Evolutionary conservation across 495 filamentous ascomycete species (phyloP).

Genomic region (Talaromyces trachyspermus): DNA sequence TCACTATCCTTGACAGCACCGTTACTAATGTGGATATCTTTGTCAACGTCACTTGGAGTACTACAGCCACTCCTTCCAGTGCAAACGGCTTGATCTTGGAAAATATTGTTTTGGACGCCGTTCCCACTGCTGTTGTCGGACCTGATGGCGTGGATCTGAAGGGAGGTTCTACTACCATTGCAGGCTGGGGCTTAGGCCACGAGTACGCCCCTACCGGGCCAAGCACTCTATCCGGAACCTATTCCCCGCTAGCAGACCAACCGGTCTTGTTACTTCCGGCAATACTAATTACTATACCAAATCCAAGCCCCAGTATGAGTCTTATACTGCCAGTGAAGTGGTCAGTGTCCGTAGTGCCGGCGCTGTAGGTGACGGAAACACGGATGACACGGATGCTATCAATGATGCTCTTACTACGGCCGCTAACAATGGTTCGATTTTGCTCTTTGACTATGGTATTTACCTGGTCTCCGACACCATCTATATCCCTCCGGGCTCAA

Average conservation of each 20-base stretch:
- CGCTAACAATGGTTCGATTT: constrained; percentile 21
- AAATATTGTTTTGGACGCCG: constrained; percentile 69
- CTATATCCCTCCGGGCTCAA: constrained; percentile 22
- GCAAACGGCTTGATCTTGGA: constrained; percentile 78
- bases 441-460: constrained; percentile 28
- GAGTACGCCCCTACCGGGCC: constrained; percentile 44
- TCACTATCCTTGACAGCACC: constrained; percentile 48
- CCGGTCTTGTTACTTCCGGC: constrained; percentile 24
- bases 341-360: constrained; percentile 47
- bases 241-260: constrained; percentile 29
- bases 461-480: constrained; percentile 28
- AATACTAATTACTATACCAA: constrained; percentile 53
- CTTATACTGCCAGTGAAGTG: constrained; percentile 37
- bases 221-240: constrained; percentile 31
- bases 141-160: constrained; percentile 52
- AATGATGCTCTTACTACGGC: constrained; percentile 27
- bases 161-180: constrained; percentile 61
- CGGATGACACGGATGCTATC: constrained; percentile 50
- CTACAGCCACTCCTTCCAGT: constrained; percentile 48
- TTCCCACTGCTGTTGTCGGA: constrained; percentile 44
- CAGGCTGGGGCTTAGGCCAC: constrained; percentile 67
- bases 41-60: constrained; percentile 61
- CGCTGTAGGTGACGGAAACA: constrained; percentile 53
- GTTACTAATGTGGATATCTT: constrained; percentile 60
- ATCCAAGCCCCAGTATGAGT: constrained; percentile 61